Evolutionary conservation across 108 stramenopile genomes (phyloP).

Genomic region (Aurantiochytrium sp.): DNA sequence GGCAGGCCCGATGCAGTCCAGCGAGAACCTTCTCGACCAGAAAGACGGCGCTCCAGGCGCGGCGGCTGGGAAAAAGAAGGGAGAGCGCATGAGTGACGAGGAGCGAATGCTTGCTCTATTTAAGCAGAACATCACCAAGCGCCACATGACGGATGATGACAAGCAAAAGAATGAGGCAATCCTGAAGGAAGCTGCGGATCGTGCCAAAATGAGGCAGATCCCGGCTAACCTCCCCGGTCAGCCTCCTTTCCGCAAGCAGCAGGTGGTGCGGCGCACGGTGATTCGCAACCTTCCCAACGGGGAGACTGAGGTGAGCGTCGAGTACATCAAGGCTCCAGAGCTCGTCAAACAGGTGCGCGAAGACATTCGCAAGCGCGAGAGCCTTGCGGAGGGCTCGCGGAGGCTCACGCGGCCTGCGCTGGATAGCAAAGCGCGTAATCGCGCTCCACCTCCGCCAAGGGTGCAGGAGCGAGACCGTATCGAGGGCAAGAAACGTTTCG

Average conservation of each 20-base stretch:
- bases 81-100: background rate
- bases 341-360: background rate
- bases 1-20: background rate
- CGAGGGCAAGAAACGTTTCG: background rate
- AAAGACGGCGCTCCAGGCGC: background rate
- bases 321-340: background rate
- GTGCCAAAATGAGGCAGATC: background rate
- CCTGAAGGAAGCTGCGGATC: background rate
- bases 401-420: background rate
- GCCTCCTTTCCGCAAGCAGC: background rate
- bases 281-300: constrained; percentile 8
- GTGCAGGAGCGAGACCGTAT: background rate
- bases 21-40: background rate
- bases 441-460: background rate
- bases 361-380: background rate
- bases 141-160: background rate
- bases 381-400: background rate
- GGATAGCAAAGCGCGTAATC: background rate
- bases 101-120: background rate
- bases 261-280: background rate
- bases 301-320: background rate
- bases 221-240: background rate
- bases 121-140: background rate
- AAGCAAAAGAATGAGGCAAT: background rate
- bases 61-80: background rate